Conservation (phyloP, 164 flowering plant genomes). For the Macadamia tetraphylla region DNA sequence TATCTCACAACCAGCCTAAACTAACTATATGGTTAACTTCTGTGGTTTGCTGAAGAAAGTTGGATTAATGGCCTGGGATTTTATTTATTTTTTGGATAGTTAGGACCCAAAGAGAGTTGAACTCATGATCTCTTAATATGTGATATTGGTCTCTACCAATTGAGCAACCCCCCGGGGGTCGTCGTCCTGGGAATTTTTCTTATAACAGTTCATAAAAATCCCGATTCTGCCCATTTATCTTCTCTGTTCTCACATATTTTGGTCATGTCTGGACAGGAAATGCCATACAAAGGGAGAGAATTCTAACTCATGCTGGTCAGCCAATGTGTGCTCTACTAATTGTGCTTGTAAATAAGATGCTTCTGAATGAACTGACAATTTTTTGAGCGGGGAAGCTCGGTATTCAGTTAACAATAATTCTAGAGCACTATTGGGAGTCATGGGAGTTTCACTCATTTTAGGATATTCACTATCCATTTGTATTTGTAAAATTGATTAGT, state of each 20-base stretch:
- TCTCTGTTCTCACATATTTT: background rate
- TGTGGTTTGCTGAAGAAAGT: too few species aligned
- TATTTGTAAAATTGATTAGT: background rate
- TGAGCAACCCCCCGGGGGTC: too few species aligned
- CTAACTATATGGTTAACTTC: too few species aligned
- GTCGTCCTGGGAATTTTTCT: too few species aligned
- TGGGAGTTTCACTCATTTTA: background rate
- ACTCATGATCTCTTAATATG: too few species aligned
- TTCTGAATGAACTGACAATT: background rate
- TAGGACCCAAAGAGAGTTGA: too few species aligned
- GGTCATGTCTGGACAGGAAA: slow-evolving; percentile 44
- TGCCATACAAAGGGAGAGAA: slow-evolving; percentile 63
- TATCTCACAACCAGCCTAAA: too few species aligned
- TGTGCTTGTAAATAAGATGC: slow-evolving; percentile 12
- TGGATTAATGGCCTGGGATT: too few species aligned
- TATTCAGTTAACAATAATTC: slow-evolving; percentile 2
- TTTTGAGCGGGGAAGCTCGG: background rate
- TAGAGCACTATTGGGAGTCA: background rate
- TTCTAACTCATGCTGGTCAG: slow-evolving; percentile 19
- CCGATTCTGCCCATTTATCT: too few species aligned
- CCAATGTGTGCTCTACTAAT: background rate
- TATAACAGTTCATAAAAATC: too few species aligned
- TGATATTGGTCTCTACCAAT: too few species aligned
- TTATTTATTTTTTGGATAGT: too few species aligned
- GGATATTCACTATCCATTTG: background rate